A percentile compares a stretch with the other conserved stretches of the same genome.
Evolutionary conservation across 2,329 filamentous ascomycete genomes (phyloP).

Genomic region (Sarocladium oryzae): DNA sequence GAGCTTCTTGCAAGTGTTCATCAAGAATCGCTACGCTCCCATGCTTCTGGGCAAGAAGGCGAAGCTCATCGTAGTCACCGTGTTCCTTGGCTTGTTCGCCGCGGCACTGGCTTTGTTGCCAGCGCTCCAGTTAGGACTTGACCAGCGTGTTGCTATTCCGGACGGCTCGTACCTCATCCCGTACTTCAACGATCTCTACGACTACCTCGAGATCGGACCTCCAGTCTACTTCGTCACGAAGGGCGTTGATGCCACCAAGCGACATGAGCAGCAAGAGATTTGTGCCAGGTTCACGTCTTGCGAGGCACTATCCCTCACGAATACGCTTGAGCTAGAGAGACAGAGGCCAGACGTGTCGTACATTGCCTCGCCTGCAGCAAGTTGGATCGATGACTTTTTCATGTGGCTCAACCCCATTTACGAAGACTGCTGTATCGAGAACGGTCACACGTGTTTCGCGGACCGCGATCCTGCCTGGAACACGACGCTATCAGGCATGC

Average conservation of each 20-base stretch:
- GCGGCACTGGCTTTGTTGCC: constrained; percentile 80
- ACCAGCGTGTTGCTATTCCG: constrained; percentile 91
- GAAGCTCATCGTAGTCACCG: constrained; percentile 67
- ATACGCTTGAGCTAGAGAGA: constrained; percentile 87
- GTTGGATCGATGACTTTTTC: constrained; percentile 96
- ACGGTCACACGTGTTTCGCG: constrained; percentile 70
- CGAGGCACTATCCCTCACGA: constrained; percentile 73
- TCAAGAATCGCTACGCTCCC: constrained; percentile 84
- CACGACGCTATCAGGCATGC: constrained; percentile 83
- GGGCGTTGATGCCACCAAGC: constrained; percentile 69
- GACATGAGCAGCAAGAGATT: constrained; percentile 72
- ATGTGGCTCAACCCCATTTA: constrained; percentile 86
- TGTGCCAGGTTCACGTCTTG: constrained; percentile 91
- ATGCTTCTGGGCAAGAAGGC: constrained; percentile 71
- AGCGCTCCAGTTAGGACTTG: constrained; percentile 76
- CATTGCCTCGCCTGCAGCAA: constrained; percentile 80
- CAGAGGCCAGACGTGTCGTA: constrained; percentile 85
- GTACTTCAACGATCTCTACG: constrained; percentile 94
- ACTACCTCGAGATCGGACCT: constrained; percentile 84
- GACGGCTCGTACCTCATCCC: constrained; percentile 90
- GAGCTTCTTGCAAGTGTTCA: constrained; percentile 75
- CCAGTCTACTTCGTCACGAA: constrained; percentile 94
- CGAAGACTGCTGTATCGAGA: constrained; percentile 65
- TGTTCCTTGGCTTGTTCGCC: constrained; percentile 85
- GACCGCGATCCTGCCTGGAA: constrained; percentile 79